Base-by-base conservation (phyloP, 352 stramenopile species). In the Saprolegnia diclina region DNA sequence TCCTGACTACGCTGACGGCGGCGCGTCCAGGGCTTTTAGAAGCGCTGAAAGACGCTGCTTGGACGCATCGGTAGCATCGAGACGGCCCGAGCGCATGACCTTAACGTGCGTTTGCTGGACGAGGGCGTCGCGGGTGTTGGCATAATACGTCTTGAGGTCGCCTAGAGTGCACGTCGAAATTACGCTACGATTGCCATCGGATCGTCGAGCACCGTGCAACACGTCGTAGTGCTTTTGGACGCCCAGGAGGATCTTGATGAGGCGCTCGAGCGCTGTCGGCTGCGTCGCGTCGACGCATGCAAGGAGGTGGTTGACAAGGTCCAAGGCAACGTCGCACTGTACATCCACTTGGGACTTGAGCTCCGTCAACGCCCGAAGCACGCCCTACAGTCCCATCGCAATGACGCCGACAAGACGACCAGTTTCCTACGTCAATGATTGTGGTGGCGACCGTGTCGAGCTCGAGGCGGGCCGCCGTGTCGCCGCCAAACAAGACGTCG, bases 401-500 rank as follows among this genome's bases (percentile, higher is more conserved):
- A 35, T 13, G 7, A 3, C 26, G 53, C 19, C 29, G 4, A 61
- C 22, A 29, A 10, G 14, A 40, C 18, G 1, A 13, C 48, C 5
- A 71, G n/a, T 71, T 5, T 26, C 82, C 66, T 57, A 85, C 75
- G 9, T 89, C 79, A n/a, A 92, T 61, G 6, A 73, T 77, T 3
- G 70, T 71, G 16, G 77, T 82, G 44, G 92, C 89, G 3, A 74
- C 59, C 7, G 26, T 14, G 21, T 88, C 65, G 9, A 92, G 78
- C 38, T 86, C 75, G 1, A 79, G 67, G 4, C 73, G 59, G 67
- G 94, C 94, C 9, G 44, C 59, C 11, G 76, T 71, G 21, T 89
- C 76, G 0, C 83, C 85, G 32, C 80, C 83, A 55, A 95, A 96
- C 0, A 97, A 72, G 4, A 87, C 80, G 62, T 96, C 85, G 61